These are phyloP conservation scores for Exsudoporus frostii DNA, from an alignment of 768 basidiomycete genomes.

Conservation along the genomic window DNA sequence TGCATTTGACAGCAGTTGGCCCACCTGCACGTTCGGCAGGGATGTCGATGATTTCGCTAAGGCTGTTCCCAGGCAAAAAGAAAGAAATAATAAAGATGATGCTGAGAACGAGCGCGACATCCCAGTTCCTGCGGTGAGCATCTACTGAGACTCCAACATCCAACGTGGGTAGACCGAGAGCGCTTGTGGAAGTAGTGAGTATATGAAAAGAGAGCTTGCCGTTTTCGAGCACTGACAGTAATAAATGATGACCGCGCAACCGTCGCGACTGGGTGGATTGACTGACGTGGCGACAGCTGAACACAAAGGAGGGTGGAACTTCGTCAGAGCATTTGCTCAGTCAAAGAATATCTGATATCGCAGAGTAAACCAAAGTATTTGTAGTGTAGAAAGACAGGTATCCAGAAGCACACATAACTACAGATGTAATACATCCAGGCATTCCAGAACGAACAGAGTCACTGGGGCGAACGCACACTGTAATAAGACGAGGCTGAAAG, in stretches of 20 bases:
- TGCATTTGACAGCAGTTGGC: constrained; percentile 9
- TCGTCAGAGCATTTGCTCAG: not conserved
- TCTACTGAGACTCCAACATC: constrained; percentile 19
- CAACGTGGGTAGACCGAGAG: constrained; percentile 3
- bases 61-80: constrained; percentile 9
- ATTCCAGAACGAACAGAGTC: constrained; percentile 29
- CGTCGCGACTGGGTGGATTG: no score
- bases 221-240: not conserved
- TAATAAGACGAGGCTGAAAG: constrained; percentile 13
- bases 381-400: constrained; percentile 31
- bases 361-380: constrained; percentile 11
- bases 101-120: constrained; percentile 21
- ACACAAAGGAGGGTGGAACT: not conserved
- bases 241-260: not conserved
- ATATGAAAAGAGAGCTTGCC: not conserved
- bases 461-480: constrained; percentile 18
- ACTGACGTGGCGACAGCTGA: not conserved
- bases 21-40: constrained; percentile 12
- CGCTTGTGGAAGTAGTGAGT: not conserved
- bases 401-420: constrained; percentile 39
- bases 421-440: constrained; percentile 35
- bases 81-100: constrained; percentile 5
- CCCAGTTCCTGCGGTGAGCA: constrained; percentile 2
- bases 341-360: constrained; percentile 5
- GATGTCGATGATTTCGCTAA: not conserved